Conservation (phyloP, 495 filamentous ascomycete genomes). For the Tetracladium setigerum region DNA sequence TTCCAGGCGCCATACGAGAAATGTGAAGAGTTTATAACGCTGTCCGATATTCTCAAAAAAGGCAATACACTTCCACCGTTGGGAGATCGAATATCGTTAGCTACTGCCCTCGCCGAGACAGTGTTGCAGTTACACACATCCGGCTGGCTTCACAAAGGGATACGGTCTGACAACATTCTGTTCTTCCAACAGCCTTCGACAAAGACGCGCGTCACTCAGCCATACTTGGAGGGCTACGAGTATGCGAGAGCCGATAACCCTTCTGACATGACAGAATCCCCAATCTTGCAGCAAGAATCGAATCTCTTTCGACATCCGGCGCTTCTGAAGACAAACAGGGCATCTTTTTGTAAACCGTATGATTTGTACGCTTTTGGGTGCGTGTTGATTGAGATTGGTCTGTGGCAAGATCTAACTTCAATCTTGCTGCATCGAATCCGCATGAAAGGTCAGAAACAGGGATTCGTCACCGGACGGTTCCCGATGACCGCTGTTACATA, state of each 20-base stretch:
- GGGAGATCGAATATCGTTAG: constrained; percentile 12
- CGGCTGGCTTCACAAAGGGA: constrained; percentile 8
- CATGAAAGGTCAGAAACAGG: too few species aligned
- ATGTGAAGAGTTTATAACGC: too few species aligned
- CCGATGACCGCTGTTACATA: too few species aligned
- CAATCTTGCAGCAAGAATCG: constrained; percentile 11
- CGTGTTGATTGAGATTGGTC: constrained; percentile 25
- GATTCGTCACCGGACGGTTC: too few species aligned
- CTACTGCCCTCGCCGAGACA: constrained; percentile 24
- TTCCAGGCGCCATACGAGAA: too few species aligned
- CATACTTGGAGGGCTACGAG: constrained; percentile 24
- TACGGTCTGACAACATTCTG: constrained; percentile 1
- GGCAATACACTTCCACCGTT: background rate
- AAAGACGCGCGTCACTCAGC: background rate
- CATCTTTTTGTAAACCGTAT: constrained; percentile 21
- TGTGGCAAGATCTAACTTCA: constrained; percentile 18
- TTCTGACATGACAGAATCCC: constrained; percentile 19
- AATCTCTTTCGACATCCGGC: constrained; percentile 30
- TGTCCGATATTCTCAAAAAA: background rate
- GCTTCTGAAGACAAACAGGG: constrained; percentile 14
- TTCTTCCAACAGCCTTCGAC: background rate
- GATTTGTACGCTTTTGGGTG: constrained; percentile 29
- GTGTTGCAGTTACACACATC: constrained; percentile 28
- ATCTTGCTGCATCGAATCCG: too few species aligned
- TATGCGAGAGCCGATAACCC: constrained; percentile 22